Conservation (phyloP, 148 eudicot species). For the Silene conica region DNA sequence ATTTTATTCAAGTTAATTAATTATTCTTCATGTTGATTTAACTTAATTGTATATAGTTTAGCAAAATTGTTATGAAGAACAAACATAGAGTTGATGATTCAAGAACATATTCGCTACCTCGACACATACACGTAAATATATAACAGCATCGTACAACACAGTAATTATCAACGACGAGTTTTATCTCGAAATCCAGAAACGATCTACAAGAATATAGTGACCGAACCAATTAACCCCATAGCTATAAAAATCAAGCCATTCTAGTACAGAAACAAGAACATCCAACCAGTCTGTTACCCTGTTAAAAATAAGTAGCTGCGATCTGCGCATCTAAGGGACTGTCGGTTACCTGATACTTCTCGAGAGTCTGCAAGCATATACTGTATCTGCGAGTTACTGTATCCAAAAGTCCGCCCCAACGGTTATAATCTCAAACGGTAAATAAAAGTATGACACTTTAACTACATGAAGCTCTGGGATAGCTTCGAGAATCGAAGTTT, state of each 20-base stretch:
- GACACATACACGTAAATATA: too few relatives aligned
- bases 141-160: neutral
- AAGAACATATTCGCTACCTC: too few relatives aligned
- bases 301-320: neutral
- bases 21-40: too few relatives aligned
- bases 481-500: slow-evolving; percentile 75
- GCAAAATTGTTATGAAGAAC: too few relatives aligned
- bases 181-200: slow-evolving; percentile 7
- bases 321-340: slow-evolving; percentile 28
- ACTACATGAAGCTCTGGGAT: slow-evolving; percentile 50
- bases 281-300: neutral
- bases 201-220: slow-evolving; percentile 17
- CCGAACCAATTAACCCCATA: slow-evolving; percentile 7
- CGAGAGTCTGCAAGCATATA: slow-evolving; percentile 29
- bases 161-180: slow-evolving; percentile 1
- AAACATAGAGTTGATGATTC: too few relatives aligned
- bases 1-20: too few relatives aligned
- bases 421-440: slow-evolving; percentile 22
- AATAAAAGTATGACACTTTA: slow-evolving; percentile 39
- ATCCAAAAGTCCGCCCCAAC: slow-evolving; percentile 23
- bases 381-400: slow-evolving; percentile 5
- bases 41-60: too few relatives aligned
- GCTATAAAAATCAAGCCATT: slow-evolving; percentile 10
- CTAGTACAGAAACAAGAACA: slow-evolving; percentile 7
- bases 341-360: slow-evolving; percentile 53